Base-by-base conservation (phyloP, 2,329 filamentous ascomycete species). In the Tympanopsis confertula region DNA sequence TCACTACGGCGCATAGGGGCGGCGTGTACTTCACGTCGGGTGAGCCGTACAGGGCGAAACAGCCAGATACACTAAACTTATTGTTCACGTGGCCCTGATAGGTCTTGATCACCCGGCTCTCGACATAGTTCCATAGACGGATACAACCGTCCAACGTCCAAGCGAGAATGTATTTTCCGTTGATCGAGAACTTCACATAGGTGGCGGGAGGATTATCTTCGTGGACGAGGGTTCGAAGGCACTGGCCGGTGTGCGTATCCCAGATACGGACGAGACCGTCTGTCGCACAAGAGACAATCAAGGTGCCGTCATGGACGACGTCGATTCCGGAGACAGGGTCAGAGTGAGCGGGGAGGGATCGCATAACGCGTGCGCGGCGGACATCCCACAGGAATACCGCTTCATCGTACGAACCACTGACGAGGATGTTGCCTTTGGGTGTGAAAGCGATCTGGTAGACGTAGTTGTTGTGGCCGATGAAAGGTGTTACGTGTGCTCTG, bases 331-430 rank as follows among this genome's bases (percentile, higher is more conserved):
- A 80, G 2, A 98, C 89, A 0, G 91, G 91, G 55, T 98, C 91
- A 19, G 86, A 94, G 52, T 98, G 91, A 2, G 91, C 91, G 1
- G 91, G 91, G 26, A 98, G 62, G 44, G 82, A 88, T 39, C 87
- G 75, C 87, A 98, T 94, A 22, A 91, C 68, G 17, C 82, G 70
- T 0, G 86, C 88, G 0, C 86, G 86, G 13, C 91, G 74, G 13
- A 96, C 85, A 57, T 98, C 91, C 91, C 91, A 98, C 4, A 98
- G 62, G 46, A 94, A 95, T 0, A 98, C 86, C 4, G 91, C 91
- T 64, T 98, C 91, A 48, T 98, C 91, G 59, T 95, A 96, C 45
- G 85, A 93, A 12, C 91, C 91, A 46, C 85, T 93, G 13, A 88
- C 91, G 22, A 98, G 73, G 54, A 96, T 94, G 53, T 98, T 98